Base-by-base conservation (phyloP, 2,329 filamentous ascomycete species). In the Colletotrichum spaethianum region DNA sequence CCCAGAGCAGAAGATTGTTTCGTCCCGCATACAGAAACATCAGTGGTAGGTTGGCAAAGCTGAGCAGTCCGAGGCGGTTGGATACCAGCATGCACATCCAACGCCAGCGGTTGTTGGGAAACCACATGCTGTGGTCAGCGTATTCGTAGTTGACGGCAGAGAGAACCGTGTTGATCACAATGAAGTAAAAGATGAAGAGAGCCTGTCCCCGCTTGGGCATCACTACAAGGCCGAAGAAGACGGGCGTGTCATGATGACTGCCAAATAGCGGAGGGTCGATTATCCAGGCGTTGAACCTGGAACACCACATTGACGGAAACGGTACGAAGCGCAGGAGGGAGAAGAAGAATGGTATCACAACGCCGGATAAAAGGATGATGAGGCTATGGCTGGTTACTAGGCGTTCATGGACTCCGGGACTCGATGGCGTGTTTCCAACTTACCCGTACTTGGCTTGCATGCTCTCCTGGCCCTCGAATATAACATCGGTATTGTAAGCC, bases 151-250 rank as follows among this genome's bases (percentile, higher is more conserved):
- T 78, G 11, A 79, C 75, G 28, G 78, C 75, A 4, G 73, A 75
- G 1, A 83, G 75, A 18, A 82, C 63, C 23, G 81, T 63, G 66
- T 86, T 86, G 42, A 85, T 75, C 12, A 75, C 73, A 23, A 83
- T 71, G 20, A 86, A 77, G 55, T 83, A 77, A 20, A 79, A 48
- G 42, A 88, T 83, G 75, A 84, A 88, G 18, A 87, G 65, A 16
- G 77, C 76, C 50, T 77, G 77, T 20, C 77, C 78, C 5, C 74
- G 66, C 4, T 75, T 80, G 4, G 78, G 78, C 38, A 76, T 69
- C 42, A 77, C 66, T 14, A 67, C 74, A 23, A 73, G 56, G 18
- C 76, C 75, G 52, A 66, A 70, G 14, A 67, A 56, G 18, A 77
- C 57, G 23, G 75, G 74, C 20, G 67, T 68, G 11, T 71, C 66